A percentile compares a stretch with the other conserved stretches of the same genome.
Conservation (phyloP, 768 basidiomycete species). For the Boletus rubropictus region DNA sequence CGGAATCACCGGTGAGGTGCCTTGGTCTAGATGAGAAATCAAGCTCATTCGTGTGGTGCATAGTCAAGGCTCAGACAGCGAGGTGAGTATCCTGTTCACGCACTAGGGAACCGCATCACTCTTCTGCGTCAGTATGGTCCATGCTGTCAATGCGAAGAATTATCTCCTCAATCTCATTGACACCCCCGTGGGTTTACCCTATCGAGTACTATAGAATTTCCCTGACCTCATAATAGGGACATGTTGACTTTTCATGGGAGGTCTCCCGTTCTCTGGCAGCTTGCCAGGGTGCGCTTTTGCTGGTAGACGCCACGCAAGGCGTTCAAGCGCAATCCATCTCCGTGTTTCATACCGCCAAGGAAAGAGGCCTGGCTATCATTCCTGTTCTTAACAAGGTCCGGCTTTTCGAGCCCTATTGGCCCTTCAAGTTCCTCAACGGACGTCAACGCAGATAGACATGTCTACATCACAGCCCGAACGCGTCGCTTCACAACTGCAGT, state of each 20-base stretch:
- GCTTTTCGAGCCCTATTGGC: not conserved
- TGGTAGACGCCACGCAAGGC: slow-evolving; percentile 97
- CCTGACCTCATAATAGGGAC: slow-evolving; percentile 50
- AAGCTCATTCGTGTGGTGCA: slow-evolving; percentile 1
- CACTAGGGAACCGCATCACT: slow-evolving; percentile 2
- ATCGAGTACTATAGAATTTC: not conserved
- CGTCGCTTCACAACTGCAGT: slow-evolving; percentile 73
- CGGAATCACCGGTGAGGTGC: slow-evolving; percentile 76
- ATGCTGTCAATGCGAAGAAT: slow-evolving; percentile 45
- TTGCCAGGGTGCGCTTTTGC: slow-evolving; percentile 80
- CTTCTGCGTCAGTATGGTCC: slow-evolving; percentile 61
- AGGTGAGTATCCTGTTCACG: slow-evolving; percentile 42
- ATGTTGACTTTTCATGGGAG: slow-evolving; percentile 98
- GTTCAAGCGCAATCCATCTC: slow-evolving; percentile 97
- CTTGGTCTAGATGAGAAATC: not conserved
- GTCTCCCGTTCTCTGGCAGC: slow-evolving; percentile 89
- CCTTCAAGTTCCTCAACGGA: slow-evolving; percentile 1
- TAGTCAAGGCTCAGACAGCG: slow-evolving; percentile 94
- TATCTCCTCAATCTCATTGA: slow-evolving; percentile 93
- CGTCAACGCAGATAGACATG: slow-evolving; percentile 69
- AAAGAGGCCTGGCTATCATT: slow-evolving; percentile 75
- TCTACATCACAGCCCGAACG: slow-evolving; percentile 81
- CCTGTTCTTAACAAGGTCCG: slow-evolving; percentile 89
- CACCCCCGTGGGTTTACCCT: slow-evolving; percentile 61
- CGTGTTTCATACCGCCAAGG: slow-evolving; percentile 84